These are phyloP conservation scores for Populus davidiana DNA, from an alignment of 345 rosid genomes.

Conservation along the genomic window DNA sequence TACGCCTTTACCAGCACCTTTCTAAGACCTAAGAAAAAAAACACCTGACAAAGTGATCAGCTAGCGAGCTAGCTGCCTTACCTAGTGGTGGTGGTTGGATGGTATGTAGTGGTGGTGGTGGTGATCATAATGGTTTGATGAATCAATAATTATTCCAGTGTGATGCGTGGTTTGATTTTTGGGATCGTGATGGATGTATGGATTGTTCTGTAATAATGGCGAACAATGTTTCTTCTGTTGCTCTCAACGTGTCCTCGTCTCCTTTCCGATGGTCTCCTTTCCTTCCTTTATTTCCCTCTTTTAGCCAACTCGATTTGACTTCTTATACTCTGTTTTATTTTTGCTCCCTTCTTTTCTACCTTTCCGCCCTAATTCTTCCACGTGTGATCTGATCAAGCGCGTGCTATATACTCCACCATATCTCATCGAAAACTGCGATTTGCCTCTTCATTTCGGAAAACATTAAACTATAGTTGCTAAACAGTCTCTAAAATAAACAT, in stretches of 20 bases:
- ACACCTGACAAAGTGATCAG: neutral
- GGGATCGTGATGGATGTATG: neutral
- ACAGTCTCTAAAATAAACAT: neutral
- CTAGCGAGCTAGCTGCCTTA: neutral
- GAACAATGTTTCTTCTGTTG: neutral
- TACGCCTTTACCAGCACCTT: neutral
- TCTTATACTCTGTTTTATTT: neutral
- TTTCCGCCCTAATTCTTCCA: neutral
- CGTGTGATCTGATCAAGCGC: neutral
- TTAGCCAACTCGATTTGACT: conserved; percentile 1
- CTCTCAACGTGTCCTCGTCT: conserved; percentile 5
- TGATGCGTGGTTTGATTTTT: neutral
- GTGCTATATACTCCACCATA: neutral
- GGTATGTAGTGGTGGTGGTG: neutral
- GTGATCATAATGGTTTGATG: neutral
- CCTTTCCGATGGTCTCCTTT: neutral
- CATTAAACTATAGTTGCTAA: neutral
- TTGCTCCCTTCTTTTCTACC: neutral
- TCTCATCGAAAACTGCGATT: too few species aligned
- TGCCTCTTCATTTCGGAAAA: neutral
- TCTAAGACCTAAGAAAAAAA: neutral
- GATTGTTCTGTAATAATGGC: neutral
- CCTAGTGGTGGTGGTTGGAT: neutral
- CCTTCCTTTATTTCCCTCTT: neutral
- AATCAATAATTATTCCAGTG: neutral